These are phyloP conservation scores for Furcasterigmium furcatum DNA, from an alignment of 2,329 filamentous ascomycete species.

Conservation along the genomic window DNA sequence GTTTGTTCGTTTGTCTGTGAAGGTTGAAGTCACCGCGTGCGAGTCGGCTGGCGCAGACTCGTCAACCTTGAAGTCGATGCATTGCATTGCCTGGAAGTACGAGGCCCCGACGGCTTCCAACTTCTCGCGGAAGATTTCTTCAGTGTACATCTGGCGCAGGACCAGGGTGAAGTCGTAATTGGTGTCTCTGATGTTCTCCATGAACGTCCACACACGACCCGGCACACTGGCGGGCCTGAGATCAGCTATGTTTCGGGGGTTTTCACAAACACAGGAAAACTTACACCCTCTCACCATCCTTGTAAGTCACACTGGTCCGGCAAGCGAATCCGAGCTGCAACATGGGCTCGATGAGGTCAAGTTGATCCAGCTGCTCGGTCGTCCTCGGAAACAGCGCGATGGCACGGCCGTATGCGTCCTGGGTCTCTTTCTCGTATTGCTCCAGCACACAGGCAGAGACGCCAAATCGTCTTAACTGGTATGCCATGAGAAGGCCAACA, in stretches of 20 bases:
- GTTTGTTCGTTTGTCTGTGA: no score
- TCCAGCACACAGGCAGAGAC: constrained; percentile 29
- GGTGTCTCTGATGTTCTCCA: constrained; percentile 50
- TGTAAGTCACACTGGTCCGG: constrained; percentile 44
- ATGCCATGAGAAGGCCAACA: constrained; percentile 32
- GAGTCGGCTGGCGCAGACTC: no score
- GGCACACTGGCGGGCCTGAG: constrained; percentile 18
- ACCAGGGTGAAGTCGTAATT: constrained; percentile 50
- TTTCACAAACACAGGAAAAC: no score
- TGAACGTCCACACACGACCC: constrained; percentile 47
- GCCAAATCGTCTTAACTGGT: constrained; percentile 32
- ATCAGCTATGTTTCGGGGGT: no score
- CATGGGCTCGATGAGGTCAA: constrained; percentile 44
- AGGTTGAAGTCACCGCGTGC: no score
- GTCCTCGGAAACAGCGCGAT: constrained; percentile 51
- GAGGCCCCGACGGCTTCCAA: constrained; percentile 29
- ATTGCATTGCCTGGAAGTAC: constrained; percentile 29
- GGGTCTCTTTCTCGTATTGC: constrained; percentile 39
- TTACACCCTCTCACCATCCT: constrained; percentile 38
- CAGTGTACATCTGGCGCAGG: constrained; percentile 40
- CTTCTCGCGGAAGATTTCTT: constrained; percentile 37
- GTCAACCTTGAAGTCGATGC: constrained; percentile 25
- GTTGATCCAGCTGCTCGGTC: constrained; percentile 48
- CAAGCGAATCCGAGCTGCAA: constrained; percentile 51
- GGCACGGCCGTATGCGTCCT: constrained; percentile 50